A percentile compares a stretch with the other conserved stretches of the same genome.
Evolutionary conservation across 2,329 filamentous ascomycete species (phyloP).

Genomic region (Cytospora leucostoma): DNA sequence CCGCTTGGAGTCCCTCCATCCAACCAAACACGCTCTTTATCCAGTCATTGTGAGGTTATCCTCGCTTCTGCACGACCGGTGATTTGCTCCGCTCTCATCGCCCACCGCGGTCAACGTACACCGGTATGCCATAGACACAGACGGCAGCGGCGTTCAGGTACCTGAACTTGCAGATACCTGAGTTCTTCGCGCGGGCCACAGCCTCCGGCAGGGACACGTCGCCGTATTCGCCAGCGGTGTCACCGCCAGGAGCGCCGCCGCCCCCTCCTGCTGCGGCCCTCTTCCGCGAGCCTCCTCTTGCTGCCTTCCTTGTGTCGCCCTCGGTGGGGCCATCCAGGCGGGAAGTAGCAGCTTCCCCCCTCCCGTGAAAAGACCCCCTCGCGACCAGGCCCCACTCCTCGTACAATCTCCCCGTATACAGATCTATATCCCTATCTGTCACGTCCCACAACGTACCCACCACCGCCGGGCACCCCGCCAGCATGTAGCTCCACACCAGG

Average conservation of each 20-base stretch:
- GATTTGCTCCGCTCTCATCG: background rate
- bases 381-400: slow-evolving; percentile 81
- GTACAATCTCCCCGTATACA: slow-evolving; percentile 77
- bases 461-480: slow-evolving; percentile 82
- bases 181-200: slow-evolving; percentile 68
- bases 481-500: slow-evolving; percentile 87
- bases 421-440: slow-evolving; percentile 95
- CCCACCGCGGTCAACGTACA: slow-evolving; percentile 61
- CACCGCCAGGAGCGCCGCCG: slow-evolving; percentile 36
- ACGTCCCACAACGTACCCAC: slow-evolving; percentile 97
- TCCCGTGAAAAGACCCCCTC: slow-evolving; percentile 46
- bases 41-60: slow-evolving; percentile 7
- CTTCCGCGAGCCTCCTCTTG: slow-evolving; percentile 29
- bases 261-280: slow-evolving; percentile 24
- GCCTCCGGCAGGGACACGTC: slow-evolving; percentile 73
- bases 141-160: slow-evolving; percentile 94
- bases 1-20: slow-evolving; percentile 2
- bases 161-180: slow-evolving; percentile 72
- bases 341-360: slow-evolving; percentile 29
- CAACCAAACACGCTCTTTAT: background rate
- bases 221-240: slow-evolving; percentile 37
- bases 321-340: slow-evolving; percentile 22
- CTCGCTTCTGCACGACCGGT: background rate
- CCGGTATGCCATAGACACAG: slow-evolving; percentile 92
- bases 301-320: slow-evolving; percentile 14